These are phyloP conservation scores for Metschnikowia shivogae DNA, from an alignment of 805 yeast species.

Conservation along the genomic window DNA sequence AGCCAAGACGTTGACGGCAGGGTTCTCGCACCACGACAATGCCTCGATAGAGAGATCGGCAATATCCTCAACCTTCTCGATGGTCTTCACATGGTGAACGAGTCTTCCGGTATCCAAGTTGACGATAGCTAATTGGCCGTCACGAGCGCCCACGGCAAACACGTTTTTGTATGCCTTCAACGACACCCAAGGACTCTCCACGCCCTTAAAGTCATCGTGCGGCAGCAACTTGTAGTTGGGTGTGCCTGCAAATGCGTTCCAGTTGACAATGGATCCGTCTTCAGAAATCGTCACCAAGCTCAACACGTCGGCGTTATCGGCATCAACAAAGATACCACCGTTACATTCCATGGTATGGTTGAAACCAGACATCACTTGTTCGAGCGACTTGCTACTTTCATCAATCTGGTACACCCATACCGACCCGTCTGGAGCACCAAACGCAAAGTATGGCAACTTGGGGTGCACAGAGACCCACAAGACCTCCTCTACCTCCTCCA, in stretches of 20 bases:
- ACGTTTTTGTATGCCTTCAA: slow-evolving; percentile 50
- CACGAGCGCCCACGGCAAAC: slow-evolving; percentile 80
- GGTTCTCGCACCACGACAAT: slow-evolving; percentile 65
- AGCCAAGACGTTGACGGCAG: slow-evolving; percentile 61
- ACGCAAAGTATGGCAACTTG: slow-evolving; percentile 73
- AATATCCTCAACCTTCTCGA: slow-evolving; percentile 48
- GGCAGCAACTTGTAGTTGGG: slow-evolving; percentile 64
- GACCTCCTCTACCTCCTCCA: slow-evolving; percentile 88
- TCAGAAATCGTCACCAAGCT: slow-evolving; percentile 73
- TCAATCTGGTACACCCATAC: slow-evolving; percentile 88
- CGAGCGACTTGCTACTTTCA: slow-evolving; percentile 43
- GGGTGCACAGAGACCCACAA: slow-evolving; percentile 84
- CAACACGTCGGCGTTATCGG: slow-evolving; percentile 47
- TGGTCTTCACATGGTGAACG: slow-evolving; percentile 60
- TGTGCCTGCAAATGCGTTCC: slow-evolving; percentile 83
- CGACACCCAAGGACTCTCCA: slow-evolving; percentile 85
- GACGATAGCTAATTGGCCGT: slow-evolving; percentile 78
- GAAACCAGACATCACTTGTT: slow-evolving; percentile 72
- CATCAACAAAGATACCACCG: slow-evolving; percentile 69
- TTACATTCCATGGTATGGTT: slow-evolving; percentile 80
- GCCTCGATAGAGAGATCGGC: slow-evolving; percentile 51
- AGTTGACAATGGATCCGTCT: slow-evolving; percentile 79
- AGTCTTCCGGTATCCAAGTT: slow-evolving; percentile 72
- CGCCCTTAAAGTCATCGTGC: slow-evolving; percentile 62
- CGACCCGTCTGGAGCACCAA: slow-evolving; percentile 89